Base-by-base conservation (phyloP, 192 early-diverging fungal genomes). In the Fimicolochytrium jonesii region DNA sequence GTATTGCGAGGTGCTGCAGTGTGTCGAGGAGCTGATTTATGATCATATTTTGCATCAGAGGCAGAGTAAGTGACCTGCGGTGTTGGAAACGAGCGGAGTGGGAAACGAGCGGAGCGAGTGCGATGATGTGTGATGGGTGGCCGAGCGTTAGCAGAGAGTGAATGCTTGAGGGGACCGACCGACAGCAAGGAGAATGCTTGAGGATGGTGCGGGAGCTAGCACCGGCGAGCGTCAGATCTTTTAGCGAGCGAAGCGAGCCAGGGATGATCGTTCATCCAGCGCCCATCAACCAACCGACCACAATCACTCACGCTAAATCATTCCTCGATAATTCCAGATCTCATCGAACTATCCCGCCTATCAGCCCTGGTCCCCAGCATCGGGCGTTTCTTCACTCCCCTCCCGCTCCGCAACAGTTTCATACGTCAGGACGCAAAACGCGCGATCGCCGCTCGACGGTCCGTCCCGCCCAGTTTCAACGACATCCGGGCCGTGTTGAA, bases 381-480 rank as follows among this genome's bases (percentile, higher is more conserved):
- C 29, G 90, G 92, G 37, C 81, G 77, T 6, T 95, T 95, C 76
- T 93, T 90, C 68, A 93, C 93, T 5, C 74, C 78, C 2, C 80
- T 95, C 52, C 92, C 91, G 18, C 75, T 95, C 23, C 72, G 74
- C 15, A 76, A 72, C 13, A 82, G 87, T 10, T 95, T 94, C 74
- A 63, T 86, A 43, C 62, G 61, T n/a, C 79, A 86, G 41, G 86
- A 95, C 74, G 56, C 61, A 1, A 74, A 78, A 30, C 68, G 90
- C 54, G 77, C 82, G 3, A 90, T 95, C 32, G 81, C 88, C 11
- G 83, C 82, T 0, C 81, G 93, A 56, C 83, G 86, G 26, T 87
- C 86, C 66, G 90, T 95, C 18, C 89, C 93, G 57, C 93, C 93
- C 1, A 87, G 83, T 57, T 95, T 95, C 78, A 95, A 95, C 80